A percentile compares a stretch with the other conserved stretches of the same genome.
These are phyloP conservation scores for Calocera viscosa DNA, from an alignment of 768 basidiomycete species.

Conservation along the genomic window DNA sequence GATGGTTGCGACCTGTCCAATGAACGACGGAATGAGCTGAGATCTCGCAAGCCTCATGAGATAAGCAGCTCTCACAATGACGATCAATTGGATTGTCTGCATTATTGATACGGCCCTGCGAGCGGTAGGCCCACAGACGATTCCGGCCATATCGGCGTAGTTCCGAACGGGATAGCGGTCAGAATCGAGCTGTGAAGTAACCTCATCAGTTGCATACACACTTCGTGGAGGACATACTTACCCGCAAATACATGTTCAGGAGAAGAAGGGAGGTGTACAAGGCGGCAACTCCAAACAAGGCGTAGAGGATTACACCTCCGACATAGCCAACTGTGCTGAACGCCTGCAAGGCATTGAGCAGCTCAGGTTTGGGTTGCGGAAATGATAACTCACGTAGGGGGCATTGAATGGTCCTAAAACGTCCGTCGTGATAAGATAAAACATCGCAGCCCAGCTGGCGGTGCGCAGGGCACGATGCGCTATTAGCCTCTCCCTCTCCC, in stretches of 20 bases:
- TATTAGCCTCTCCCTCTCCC: not conserved
- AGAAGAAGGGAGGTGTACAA: slow-evolving; percentile 44
- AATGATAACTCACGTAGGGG: not conserved
- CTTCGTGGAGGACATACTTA: too few relatives aligned
- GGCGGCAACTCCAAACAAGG: slow-evolving; percentile 32
- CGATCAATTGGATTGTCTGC: slow-evolving; percentile 44
- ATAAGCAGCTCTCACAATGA: too few relatives aligned
- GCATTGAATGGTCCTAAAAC: slow-evolving; percentile 8
- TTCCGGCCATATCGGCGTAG: slow-evolving; percentile 45
- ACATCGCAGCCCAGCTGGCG: slow-evolving; percentile 10
- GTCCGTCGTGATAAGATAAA: slow-evolving; percentile 19
- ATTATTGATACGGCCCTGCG: slow-evolving; percentile 37
- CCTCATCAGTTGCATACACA: too few relatives aligned
- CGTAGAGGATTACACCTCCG: slow-evolving; percentile 14
- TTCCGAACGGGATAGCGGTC: slow-evolving; percentile 40
- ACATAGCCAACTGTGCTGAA: slow-evolving; percentile 13
- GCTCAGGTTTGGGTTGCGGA: not conserved
- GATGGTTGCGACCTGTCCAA: slow-evolving; percentile 27
- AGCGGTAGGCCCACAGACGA: slow-evolving; percentile 40
- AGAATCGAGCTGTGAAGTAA: too few relatives aligned
- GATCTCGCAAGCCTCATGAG: too few relatives aligned
- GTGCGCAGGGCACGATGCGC: not conserved
- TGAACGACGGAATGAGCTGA: too few relatives aligned
- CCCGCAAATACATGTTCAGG: slow-evolving; percentile 42
- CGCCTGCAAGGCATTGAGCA: too few relatives aligned